Percentiles rank a stretch among this genome's conserved stretches.
phyloP scores from a whole-genome alignment of 352 stramenopile genomes.

The Phytopythium aichiense region DNA sequence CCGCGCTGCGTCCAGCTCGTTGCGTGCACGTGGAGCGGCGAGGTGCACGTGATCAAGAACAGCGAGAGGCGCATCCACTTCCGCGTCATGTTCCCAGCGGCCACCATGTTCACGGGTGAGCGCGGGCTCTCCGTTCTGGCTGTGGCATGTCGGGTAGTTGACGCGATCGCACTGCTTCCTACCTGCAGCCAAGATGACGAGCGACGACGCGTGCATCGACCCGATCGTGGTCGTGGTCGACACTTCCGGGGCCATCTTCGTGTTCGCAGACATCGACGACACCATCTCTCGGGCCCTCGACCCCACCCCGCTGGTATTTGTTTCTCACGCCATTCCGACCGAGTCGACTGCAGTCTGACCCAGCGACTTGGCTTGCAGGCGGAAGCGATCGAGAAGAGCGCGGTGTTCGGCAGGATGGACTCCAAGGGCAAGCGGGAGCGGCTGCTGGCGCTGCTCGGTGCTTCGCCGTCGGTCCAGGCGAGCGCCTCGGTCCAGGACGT shows the following conservation, averaged over 20 bases:
- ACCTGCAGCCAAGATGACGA: not conserved
- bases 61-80: constrained; percentile 46
- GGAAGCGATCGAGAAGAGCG: constrained; percentile 32
- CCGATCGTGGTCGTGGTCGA: constrained; percentile 55
- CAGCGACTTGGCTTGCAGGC: constrained; percentile 11
- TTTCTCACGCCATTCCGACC: too few relatives aligned
- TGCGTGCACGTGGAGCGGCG: constrained; percentile 67
- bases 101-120: constrained; percentile 68
- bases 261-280: constrained; percentile 45
- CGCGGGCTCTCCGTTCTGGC: not conserved
- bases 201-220: constrained; percentile 12
- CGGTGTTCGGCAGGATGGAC: constrained; percentile 30
- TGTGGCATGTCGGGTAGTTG: not conserved
- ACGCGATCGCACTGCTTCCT: not conserved
- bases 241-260: constrained; percentile 59
- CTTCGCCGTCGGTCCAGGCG: constrained; percentile 4
- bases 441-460: constrained; percentile 34
- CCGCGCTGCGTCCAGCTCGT: constrained; percentile 38
- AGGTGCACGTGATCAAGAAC: constrained; percentile 48
- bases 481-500: constrained; percentile 20
- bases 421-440: constrained; percentile 35
- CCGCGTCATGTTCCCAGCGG: constrained; percentile 52
- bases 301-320: constrained; percentile 35
- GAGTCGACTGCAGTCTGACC: too few relatives aligned
- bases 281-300: constrained; percentile 43